A percentile compares a stretch with the other conserved stretches of the same genome.
Conservation (phyloP, 129 eudicot species). For the Lactuca sativa region DNA sequence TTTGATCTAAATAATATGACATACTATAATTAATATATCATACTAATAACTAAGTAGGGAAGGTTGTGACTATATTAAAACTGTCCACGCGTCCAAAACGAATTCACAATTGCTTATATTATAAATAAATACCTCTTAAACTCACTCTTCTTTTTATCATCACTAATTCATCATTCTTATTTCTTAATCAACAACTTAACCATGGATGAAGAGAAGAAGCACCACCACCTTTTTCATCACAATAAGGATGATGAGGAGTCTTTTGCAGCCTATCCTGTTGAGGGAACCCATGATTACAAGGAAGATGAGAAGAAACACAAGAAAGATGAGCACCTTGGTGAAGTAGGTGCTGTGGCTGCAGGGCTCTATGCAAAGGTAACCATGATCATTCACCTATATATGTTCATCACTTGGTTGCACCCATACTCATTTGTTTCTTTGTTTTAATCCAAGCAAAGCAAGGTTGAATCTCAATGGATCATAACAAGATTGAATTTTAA, state of each 20-base stretch:
- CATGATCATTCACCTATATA: not conserved
- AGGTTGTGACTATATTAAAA: not conserved
- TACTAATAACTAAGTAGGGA: not conserved
- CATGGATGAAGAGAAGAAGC: slow-evolving; percentile 28
- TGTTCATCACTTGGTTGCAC: not conserved
- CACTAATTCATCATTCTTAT: not conserved
- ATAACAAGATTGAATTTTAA: too few species aligned
- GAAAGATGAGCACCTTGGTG: slow-evolving; percentile 44
- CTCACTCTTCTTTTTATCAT: not conserved
- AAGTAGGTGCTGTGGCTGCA: slow-evolving; percentile 39
- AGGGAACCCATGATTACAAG: slow-evolving; percentile 29
- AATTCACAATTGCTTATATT: not conserved
- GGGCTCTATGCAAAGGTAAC: slow-evolving; percentile 46
- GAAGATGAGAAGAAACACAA: slow-evolving; percentile 47
- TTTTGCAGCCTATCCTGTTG: not conserved
- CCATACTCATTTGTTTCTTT: not conserved
- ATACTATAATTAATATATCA: not conserved
- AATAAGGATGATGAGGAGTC: slow-evolving; percentile 25
- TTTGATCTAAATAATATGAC: not conserved
- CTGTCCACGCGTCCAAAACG: too few species aligned
- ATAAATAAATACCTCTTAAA: not conserved
- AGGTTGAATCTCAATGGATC: too few species aligned
- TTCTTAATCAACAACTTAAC: not conserved
- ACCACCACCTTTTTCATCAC: slow-evolving; percentile 44
- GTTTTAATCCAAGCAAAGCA: not conserved